Conservation (phyloP, 2,329 filamentous ascomycete species). For the Venturia nashicola region DNA sequence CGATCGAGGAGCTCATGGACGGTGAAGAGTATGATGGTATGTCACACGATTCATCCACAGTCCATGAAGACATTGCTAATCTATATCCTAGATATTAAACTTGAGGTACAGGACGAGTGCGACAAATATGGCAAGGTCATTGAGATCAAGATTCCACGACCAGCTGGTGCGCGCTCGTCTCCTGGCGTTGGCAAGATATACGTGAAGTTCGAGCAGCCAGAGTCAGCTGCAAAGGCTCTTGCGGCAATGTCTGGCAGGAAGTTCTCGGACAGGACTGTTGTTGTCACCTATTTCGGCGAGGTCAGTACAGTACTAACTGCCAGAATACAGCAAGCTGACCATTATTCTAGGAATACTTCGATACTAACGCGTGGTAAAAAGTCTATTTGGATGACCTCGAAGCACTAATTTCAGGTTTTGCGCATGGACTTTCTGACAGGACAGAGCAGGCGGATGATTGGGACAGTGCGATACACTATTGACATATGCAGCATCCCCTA, state of each 20-base stretch:
- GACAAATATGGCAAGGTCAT: constrained; percentile 75
- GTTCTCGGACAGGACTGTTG: constrained; percentile 91
- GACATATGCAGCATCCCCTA: neutral
- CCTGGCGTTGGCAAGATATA: constrained; percentile 95
- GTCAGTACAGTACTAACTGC: constrained; percentile 30
- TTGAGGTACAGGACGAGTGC: constrained; percentile 90
- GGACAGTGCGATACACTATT: neutral
- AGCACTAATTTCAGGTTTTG: neutral
- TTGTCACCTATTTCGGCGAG: constrained; percentile 93
- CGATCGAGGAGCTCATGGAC: constrained; percentile 85
- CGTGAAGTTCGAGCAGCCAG: constrained; percentile 75
- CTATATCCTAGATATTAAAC: constrained; percentile 68
- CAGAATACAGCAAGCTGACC: constrained; percentile 9
- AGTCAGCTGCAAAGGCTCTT: constrained; percentile 72
- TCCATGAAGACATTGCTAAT: constrained; percentile 23
- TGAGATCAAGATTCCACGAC: constrained; percentile 87
- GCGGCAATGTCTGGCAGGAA: constrained; percentile 87
- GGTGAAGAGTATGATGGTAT: constrained; percentile 89
- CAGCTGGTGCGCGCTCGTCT: constrained; percentile 68
- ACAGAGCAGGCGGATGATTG: neutral
- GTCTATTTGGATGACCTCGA: neutral
- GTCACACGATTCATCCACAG: constrained; percentile 13
- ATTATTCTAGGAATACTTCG: constrained; percentile 68
- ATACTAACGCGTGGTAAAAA: constrained; percentile 71
- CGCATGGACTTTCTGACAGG: neutral